Conservation (phyloP, 495 filamentous ascomycete species). For the Aeminium ludgeri region DNA sequence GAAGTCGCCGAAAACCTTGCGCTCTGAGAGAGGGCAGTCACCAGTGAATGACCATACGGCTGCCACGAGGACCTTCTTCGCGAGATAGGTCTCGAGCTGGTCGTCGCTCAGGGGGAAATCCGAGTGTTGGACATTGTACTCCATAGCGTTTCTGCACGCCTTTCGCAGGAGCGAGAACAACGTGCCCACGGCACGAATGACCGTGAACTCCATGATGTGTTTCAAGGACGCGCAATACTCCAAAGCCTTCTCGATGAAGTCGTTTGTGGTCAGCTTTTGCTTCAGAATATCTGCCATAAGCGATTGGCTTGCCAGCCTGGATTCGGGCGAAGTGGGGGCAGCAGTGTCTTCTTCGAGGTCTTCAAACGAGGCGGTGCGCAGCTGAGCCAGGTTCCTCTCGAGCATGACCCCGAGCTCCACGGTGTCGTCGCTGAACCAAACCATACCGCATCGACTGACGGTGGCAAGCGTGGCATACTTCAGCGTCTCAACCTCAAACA, state of each 20-base stretch:
- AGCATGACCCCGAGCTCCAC: conserved; percentile 89
- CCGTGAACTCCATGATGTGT: conserved; percentile 97
- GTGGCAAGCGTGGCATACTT: conserved; percentile 96
- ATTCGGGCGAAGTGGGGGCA: conserved; percentile 61
- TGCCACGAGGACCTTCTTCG: conserved; percentile 83
- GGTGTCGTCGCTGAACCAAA: conserved; percentile 98
- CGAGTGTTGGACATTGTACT: conserved; percentile 84
- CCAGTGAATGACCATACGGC: conserved; percentile 89
- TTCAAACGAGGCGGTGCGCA: conserved; percentile 69
- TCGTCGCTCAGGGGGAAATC: conserved; percentile 86
- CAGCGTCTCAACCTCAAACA: conserved; percentile 98
- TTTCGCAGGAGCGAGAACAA: conserved; percentile 93
- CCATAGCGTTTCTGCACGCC: conserved; percentile 72
- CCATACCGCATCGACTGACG: conserved; percentile 98
- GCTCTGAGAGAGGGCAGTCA: conserved; percentile 77
- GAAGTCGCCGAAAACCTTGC: conserved; percentile 74
- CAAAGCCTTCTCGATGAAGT: conserved; percentile 62
- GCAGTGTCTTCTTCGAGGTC: conserved; percentile 84
- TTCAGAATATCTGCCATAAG: conserved; percentile 63
- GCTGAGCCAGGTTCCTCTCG: conserved; percentile 67
- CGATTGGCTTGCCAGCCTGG: conserved; percentile 56
- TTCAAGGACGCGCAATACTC: conserved; percentile 57
- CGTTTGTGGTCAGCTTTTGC: conserved; percentile 54
- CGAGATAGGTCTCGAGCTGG: conserved; percentile 71
- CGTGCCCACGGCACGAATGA: conserved; percentile 76